Percentiles rank a stretch among this genome's conserved stretches.
These are phyloP conservation scores for Beta corolliflora DNA, from an alignment of 179 eudicot genomes.

Conservation along the genomic window DNA sequence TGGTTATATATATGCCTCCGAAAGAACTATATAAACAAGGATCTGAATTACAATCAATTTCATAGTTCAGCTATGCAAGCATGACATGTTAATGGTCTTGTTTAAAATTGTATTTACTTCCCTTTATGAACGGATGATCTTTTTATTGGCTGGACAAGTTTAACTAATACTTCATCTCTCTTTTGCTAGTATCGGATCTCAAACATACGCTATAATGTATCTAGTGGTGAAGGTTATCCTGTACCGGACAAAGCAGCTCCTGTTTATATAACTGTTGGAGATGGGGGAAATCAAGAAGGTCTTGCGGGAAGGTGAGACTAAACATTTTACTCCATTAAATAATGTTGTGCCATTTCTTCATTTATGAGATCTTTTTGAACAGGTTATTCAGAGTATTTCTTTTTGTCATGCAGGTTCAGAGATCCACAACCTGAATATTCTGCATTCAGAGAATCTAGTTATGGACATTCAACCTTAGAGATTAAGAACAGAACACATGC, in stretches of 20 bases:
- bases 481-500: constrained; percentile 91
- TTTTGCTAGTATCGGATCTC: constrained; percentile 77
- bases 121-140: not conserved
- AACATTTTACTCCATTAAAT: not conserved
- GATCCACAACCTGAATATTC: constrained; percentile 97
- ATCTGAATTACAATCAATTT: not conserved
- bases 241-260: constrained; percentile 79
- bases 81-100: not conserved
- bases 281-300: constrained; percentile 99
- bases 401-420: constrained; percentile 58
- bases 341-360: not conserved
- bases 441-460: constrained; percentile 93
- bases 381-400: not conserved
- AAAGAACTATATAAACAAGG: not conserved
- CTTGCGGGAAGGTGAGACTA: constrained; percentile 65
- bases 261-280: constrained; percentile 86
- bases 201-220: constrained; percentile 62
- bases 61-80: not conserved
- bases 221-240: constrained; percentile 61
- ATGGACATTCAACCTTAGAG: constrained; percentile 91
- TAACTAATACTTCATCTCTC: not conserved
- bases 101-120: not conserved
- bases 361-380: not conserved
- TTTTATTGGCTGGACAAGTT: not conserved
- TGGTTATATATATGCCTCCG: not conserved